Evolutionary conservation across 257 asterid species (phyloP), one percentile per base, ranked within the genome.

Genomic region (Solanum rostratum): DNA sequence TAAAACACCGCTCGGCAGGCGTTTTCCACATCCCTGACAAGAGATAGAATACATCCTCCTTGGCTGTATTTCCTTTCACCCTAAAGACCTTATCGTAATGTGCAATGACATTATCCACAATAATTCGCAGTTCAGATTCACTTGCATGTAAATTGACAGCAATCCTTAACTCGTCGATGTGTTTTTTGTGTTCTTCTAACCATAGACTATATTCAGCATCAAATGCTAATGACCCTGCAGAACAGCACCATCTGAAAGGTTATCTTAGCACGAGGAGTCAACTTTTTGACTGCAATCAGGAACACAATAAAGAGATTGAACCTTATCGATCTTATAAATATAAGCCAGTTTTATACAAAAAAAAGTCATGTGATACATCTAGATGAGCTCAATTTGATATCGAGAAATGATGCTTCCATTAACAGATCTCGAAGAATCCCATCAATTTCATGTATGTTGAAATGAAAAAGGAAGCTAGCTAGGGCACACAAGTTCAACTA

Each of bases 21-120:
- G 98, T 95, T 88, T 96, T 96, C 99, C 99, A 96, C 98, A 96
- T 96, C 80, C 99, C 99, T 0, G 98, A 95, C 88, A 95, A 92
- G 88, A 96, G 90, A 93, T 96, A 98, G 89, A 93, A 93, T 1
- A 89, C 98, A 49, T 96, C 97, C 1, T 85, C 95, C 88, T 96
- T 96, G 57, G 98, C 97, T 73, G 98, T 96, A 53, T 88, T 91
- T 19, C 90, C 92, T 91, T 96, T 95, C 90, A 95, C 90, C 92
- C 91, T 92, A 89, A 91, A 96, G 70, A 96, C 87, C 49, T 93
- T 93, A 49, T 93, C 84, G 83, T 88, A 92, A 79, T 95, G 97
- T 3, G 92, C 80, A 10, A 91, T 87, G 86, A 86, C 98, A 16
- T 80, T 93, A 68, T 93, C 96, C 84, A 95, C 95, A 29, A 90